Percentiles rank a stretch among this genome's conserved stretches.
These are phyloP conservation scores for Hypoxylon sp. DNA, from an alignment of 2,329 filamentous ascomycete genomes.

Conservation along the genomic window DNA sequence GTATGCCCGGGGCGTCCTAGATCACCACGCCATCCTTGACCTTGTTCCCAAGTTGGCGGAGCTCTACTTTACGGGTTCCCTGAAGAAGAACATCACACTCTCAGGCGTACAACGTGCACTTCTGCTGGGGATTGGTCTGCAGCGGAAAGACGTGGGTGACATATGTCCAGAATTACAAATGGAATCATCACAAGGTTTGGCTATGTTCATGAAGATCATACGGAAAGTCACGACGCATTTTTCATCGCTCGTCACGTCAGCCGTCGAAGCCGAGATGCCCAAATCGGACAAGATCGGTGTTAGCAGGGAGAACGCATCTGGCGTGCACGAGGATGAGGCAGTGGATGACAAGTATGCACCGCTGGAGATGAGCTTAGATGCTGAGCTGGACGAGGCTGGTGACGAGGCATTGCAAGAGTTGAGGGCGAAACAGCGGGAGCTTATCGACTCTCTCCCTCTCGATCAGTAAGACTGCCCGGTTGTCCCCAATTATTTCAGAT, in stretches of 20 bases:
- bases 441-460: conserved; percentile 91
- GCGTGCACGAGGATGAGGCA: conserved; percentile 77
- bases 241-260: conserved; percentile 78
- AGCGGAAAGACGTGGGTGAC: conserved; percentile 87
- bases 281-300: conserved; percentile 68
- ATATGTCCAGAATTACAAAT: conserved; percentile 84
- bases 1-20: conserved; percentile 96
- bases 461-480: conserved; percentile 75
- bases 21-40: conserved; percentile 97
- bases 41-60: conserved; percentile 85
- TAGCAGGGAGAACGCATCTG: conserved; percentile 69
- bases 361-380: conserved; percentile 77
- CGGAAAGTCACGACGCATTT: conserved; percentile 88
- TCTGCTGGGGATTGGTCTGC: conserved; percentile 89
- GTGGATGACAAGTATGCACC: conserved; percentile 77
- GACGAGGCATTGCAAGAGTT: conserved; percentile 79
- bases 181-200: conserved; percentile 82
- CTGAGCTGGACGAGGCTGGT: conserved; percentile 87
- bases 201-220: conserved; percentile 97
- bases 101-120: conserved; percentile 88
- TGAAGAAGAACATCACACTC: conserved; percentile 76
- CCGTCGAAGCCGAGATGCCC: conserved; percentile 76
- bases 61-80: conserved; percentile 85
- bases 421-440: conserved; percentile 82
- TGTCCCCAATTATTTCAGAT: neutral